Evolutionary conservation across 306 rosid species (phyloP).

Genomic region (Citrullus colocynthis): DNA sequence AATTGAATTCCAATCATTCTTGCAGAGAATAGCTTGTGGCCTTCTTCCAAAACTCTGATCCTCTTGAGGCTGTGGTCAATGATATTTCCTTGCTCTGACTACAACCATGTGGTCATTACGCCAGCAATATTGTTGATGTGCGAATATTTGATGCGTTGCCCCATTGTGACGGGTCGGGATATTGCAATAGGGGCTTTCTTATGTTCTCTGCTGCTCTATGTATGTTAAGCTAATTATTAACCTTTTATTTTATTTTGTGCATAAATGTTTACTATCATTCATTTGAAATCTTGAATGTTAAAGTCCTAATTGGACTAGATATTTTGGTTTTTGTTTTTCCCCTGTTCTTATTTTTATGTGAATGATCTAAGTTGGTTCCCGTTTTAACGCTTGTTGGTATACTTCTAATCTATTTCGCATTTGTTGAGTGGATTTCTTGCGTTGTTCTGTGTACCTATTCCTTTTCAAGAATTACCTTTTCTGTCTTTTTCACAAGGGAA

Average conservation of each 20-base stretch:
- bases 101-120: constrained; percentile 82
- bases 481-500: not conserved
- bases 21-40: constrained; percentile 79
- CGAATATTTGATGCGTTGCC: constrained; percentile 85
- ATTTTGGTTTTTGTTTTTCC: not conserved
- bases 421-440: not conserved
- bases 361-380: not conserved
- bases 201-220: constrained; percentile 78
- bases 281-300: not conserved
- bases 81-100: constrained; percentile 87
- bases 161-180: constrained; percentile 60
- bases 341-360: not conserved
- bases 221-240: constrained; percentile 27
- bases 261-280: not conserved
- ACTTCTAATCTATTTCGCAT: not conserved
- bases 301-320: not conserved
- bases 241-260: not conserved
- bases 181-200: constrained; percentile 68
- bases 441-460: not conserved
- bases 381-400: not conserved
- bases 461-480: not conserved
- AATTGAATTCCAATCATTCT: constrained; percentile 11
- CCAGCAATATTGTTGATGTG: constrained; percentile 65
- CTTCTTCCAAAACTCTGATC: constrained; percentile 69
- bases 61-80: constrained; percentile 88